Percentiles rank a stretch among this genome's conserved stretches.
Evolutionary conservation across 179 eudicot species (phyloP).

Genomic region (Carnegiea gigantea): DNA sequence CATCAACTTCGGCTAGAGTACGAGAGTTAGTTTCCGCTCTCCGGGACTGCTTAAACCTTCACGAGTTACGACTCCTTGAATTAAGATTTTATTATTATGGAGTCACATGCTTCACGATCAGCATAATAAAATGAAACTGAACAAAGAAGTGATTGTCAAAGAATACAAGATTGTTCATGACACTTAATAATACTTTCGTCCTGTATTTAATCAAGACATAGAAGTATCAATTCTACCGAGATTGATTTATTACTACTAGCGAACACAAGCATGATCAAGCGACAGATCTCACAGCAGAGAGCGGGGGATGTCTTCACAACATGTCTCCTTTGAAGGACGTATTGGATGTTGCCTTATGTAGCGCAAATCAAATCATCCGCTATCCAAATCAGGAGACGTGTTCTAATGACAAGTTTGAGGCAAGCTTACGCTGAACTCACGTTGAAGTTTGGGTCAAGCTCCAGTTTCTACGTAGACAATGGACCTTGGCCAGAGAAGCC

Average conservation of each 20-base stretch:
- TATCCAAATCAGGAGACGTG: neutral
- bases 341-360: neutral
- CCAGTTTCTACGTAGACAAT: constrained; percentile 44
- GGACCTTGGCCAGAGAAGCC: constrained; percentile 49
- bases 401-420: neutral
- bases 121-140: neutral
- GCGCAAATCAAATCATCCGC: neutral
- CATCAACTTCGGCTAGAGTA: no score
- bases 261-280: neutral
- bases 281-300: neutral
- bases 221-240: neutral
- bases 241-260: neutral
- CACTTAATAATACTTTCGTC: neutral
- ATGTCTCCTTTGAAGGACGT: neutral
- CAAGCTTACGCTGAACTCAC: neutral
- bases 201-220: neutral
- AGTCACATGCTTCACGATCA: no score
- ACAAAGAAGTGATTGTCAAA: neutral
- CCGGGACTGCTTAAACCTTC: no score
- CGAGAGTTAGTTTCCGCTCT: no score
- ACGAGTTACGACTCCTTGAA: no score
- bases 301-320: neutral
- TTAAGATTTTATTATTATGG: no score
- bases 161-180: neutral
- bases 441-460: constrained; percentile 17